Conservation (phyloP, 495 filamentous ascomycete species). For the Tuber melanosporum region DNA sequence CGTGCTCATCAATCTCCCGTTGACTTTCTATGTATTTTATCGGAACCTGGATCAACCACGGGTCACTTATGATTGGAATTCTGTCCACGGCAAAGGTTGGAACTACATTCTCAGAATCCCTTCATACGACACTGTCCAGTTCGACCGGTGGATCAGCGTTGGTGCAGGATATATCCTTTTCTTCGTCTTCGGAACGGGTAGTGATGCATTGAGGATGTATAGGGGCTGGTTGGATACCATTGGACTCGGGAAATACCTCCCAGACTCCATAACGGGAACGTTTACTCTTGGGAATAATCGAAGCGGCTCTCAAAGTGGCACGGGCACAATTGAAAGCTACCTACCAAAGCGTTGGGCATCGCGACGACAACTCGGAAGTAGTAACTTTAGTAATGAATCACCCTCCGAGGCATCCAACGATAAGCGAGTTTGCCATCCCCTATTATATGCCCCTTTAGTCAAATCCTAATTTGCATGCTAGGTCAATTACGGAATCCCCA, state of each 20-base stretch:
- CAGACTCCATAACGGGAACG: slow-evolving; percentile 43
- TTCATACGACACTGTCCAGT: slow-evolving; percentile 50
- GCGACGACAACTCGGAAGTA: slow-evolving; percentile 36
- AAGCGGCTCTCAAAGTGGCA: slow-evolving; percentile 12
- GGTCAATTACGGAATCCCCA: neutral
- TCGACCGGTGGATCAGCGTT: slow-evolving; percentile 64
- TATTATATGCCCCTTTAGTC: neutral
- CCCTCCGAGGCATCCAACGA: neutral
- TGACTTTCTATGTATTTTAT: slow-evolving; percentile 57
- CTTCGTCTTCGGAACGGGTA: slow-evolving; percentile 72
- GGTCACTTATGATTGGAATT: slow-evolving; percentile 52
- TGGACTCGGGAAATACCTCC: slow-evolving; percentile 48
- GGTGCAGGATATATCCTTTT: slow-evolving; percentile 58
- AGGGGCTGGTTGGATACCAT: slow-evolving; percentile 49
- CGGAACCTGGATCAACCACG: slow-evolving; percentile 48
- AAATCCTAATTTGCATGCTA: neutral
- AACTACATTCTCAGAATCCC: slow-evolving; percentile 57
- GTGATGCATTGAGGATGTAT: slow-evolving; percentile 70
- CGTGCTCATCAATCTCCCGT: slow-evolving; percentile 60
- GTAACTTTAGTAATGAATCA: neutral
- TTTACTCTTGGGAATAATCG: slow-evolving; percentile 12
- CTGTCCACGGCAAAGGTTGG: slow-evolving; percentile 55
- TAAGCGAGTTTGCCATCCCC: neutral
- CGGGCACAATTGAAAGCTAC: slow-evolving; percentile 7
- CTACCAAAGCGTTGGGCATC: slow-evolving; percentile 31